These are phyloP conservation scores for Talaromyces piceae DNA, from an alignment of 2,329 filamentous ascomycete genomes.

Conservation along the genomic window DNA sequence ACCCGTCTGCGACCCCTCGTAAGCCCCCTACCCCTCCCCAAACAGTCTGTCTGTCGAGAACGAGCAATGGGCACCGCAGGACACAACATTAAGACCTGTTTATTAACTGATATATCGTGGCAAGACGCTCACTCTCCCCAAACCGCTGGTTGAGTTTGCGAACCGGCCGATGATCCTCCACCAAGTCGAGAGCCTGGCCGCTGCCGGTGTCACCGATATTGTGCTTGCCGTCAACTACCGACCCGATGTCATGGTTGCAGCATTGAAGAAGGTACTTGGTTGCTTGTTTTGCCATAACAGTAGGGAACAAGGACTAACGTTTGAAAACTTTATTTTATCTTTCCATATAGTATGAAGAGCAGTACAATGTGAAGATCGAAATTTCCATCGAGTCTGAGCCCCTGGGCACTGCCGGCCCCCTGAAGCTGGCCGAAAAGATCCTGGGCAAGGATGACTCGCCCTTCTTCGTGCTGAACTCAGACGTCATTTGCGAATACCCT, in stretches of 20 bases:
- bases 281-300: neutral
- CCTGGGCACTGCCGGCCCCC: conserved; percentile 84
- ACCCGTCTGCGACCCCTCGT: conserved; percentile 94
- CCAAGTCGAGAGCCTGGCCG: conserved; percentile 90
- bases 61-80: neutral
- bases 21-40: conserved; percentile 36
- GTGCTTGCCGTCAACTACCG: conserved; percentile 98
- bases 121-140: conserved; percentile 91
- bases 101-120: neutral
- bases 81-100: neutral
- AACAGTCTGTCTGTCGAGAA: neutral
- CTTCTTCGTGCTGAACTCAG: conserved; percentile 97
- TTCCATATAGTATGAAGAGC: conserved; percentile 68
- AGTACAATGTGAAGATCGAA: conserved; percentile 90
- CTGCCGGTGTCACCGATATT: conserved; percentile 91
- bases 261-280: conserved; percentile 67
- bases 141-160: conserved; percentile 94
- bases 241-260: conserved; percentile 93
- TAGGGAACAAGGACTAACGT: neutral
- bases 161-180: conserved; percentile 99
- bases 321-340: neutral
- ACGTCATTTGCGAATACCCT: conserved; percentile 96
- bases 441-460: conserved; percentile 88
- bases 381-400: conserved; percentile 97
- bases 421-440: conserved; percentile 90